Evolutionary conservation across 2,329 filamentous ascomycete genomes (phyloP).

Genomic region (Beauveria scarabaeidicola): DNA sequence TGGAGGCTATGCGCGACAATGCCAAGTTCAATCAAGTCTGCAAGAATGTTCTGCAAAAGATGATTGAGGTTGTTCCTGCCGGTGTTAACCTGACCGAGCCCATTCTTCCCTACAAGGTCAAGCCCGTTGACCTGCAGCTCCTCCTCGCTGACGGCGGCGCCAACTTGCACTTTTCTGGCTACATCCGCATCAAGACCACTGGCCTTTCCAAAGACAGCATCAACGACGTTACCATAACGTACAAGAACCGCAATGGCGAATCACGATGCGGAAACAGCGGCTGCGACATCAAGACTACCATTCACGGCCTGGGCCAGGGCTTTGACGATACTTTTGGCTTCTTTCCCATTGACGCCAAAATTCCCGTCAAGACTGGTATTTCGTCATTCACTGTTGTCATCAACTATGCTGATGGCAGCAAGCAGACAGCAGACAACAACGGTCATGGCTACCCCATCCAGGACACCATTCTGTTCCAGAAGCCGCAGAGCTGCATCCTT

Average conservation of each 20-base stretch:
- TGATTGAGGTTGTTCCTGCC: slow-evolving; percentile 53
- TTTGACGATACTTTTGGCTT: slow-evolving; percentile 55
- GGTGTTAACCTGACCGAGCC: slow-evolving; percentile 42
- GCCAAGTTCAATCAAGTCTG: slow-evolving; percentile 40
- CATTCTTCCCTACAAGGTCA: slow-evolving; percentile 49
- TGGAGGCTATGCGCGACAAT: slow-evolving; percentile 37
- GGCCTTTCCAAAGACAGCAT: slow-evolving; percentile 33
- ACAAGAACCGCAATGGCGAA: slow-evolving; percentile 46
- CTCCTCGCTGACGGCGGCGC: slow-evolving; percentile 40
- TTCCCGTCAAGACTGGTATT: slow-evolving; percentile 51
- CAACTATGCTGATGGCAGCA: slow-evolving; percentile 38
- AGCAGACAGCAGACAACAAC: slow-evolving; percentile 45
- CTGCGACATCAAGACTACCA: slow-evolving; percentile 36
- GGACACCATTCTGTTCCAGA: slow-evolving; percentile 47
- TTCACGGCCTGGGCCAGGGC: slow-evolving; percentile 42
- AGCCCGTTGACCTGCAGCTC: slow-evolving; percentile 50
- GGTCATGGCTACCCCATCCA: slow-evolving; percentile 45
- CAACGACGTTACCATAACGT: slow-evolving; percentile 41
- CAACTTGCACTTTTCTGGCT: slow-evolving; percentile 41
- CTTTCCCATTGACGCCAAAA: slow-evolving; percentile 38
- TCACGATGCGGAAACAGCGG: slow-evolving; percentile 31
- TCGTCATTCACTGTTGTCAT: slow-evolving; percentile 50
- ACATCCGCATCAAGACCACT: slow-evolving; percentile 50
- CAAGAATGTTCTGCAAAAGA: slow-evolving; percentile 43
- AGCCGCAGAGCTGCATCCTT: slow-evolving; percentile 47